These are phyloP conservation scores for Peronospora tabacina DNA, from an alignment of 352 stramenopile genomes.

Conservation along the genomic window DNA sequence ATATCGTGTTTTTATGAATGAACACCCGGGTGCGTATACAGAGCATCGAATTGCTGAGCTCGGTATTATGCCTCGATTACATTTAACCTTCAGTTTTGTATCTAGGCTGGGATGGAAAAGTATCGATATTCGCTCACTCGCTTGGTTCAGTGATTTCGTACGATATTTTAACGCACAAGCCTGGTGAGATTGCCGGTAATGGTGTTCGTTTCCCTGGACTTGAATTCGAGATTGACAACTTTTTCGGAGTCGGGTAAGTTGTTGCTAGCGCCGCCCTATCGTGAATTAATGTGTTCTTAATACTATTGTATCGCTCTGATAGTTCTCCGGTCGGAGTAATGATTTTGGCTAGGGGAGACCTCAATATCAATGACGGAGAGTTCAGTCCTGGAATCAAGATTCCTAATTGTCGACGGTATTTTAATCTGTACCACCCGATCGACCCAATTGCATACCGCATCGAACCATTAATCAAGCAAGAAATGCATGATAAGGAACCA, in stretches of 20 bases:
- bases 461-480: conserved; percentile 83
- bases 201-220: conserved; percentile 69
- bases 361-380: conserved; percentile 63
- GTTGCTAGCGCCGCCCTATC: neutral
- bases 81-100: neutral
- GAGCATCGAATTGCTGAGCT: neutral
- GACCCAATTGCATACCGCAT: conserved; percentile 89
- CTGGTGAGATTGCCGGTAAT: conserved; percentile 49
- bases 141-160: conserved; percentile 89
- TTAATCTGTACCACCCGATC: conserved; percentile 90
- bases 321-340: conserved; percentile 80
- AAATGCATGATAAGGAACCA: conserved; percentile 82
- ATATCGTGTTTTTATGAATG: conserved; percentile 86
- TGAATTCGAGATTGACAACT: conserved; percentile 83
- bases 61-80: neutral
- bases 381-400: conserved; percentile 79
- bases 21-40: conserved; percentile 51
- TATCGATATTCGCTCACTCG: conserved; percentile 88
- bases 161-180: conserved; percentile 83
- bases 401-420: conserved; percentile 74
- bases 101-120: conserved; percentile 73
- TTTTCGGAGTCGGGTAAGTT: conserved; percentile 71
- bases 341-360: conserved; percentile 71
- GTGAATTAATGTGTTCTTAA: conserved; percentile 1
- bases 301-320: neutral